Evolutionary conservation across 148 eudicot species (phyloP).

Genomic region (Pharnaceum exiguum): DNA sequence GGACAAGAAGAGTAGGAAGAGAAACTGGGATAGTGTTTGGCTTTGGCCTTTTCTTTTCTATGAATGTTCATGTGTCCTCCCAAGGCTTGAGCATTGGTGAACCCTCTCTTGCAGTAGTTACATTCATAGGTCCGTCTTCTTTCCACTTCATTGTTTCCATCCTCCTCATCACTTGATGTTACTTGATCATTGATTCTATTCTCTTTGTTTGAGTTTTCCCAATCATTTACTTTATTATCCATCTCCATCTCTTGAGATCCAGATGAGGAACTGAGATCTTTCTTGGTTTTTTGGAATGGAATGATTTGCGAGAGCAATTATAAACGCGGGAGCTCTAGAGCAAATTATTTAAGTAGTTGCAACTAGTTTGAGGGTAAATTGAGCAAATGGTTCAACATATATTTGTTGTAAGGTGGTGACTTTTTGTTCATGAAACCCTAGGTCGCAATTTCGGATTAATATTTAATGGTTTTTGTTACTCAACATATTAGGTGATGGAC

Average conservation of each 20-base stretch:
- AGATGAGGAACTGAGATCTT: no score
- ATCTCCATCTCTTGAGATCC: slow-evolving; percentile 5
- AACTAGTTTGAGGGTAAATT: no score
- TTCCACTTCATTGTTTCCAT: slow-evolving; percentile 23
- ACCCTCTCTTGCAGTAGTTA: slow-evolving; percentile 45
- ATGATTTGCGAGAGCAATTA: no score
- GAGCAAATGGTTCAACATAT: no score
- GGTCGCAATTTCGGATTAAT: no score
- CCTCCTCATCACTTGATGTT: background rate
- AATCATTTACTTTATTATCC: slow-evolving; percentile 8
- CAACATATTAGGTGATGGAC: slow-evolving; percentile 25
- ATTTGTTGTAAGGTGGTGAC: no score
- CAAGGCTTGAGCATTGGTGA: slow-evolving; percentile 54
- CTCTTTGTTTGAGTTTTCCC: slow-evolving; percentile 19
- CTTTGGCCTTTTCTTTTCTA: slow-evolving; percentile 49
- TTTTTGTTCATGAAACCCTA: no score
- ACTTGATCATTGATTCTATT: slow-evolving; percentile 7
- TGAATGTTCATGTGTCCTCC: slow-evolving; percentile 68
- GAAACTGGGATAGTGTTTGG: slow-evolving; percentile 4
- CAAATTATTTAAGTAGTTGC: no score
- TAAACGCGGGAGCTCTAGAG: no score
- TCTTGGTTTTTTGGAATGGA: no score
- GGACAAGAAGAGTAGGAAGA: background rate
- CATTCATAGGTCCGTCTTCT: slow-evolving; percentile 43
- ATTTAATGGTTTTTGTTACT: no score